Evolutionary conservation across 2,329 filamentous ascomycete genomes (phyloP), one percentile per base, ranked within the genome.

Genomic region (Ophiostoma sp.): DNA sequence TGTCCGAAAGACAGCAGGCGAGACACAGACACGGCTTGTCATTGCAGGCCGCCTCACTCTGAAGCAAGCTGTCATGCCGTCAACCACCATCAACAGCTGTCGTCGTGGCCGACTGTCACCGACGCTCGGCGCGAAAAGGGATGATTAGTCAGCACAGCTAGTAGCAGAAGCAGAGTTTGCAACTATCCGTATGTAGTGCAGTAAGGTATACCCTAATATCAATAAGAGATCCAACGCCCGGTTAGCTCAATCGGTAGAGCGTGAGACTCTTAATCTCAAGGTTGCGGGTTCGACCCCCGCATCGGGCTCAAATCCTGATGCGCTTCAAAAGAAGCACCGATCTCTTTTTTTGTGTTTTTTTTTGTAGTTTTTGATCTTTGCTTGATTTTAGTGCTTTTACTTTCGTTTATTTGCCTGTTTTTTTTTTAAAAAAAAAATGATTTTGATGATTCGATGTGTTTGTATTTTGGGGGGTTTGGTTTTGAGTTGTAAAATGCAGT

Each of bases 211-310:
- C 1, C 33, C 33, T 13, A 2, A 13, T 8, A 65, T 65, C 35
- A 39, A 65, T 8, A 66, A 35, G 60, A 71, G 67, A 67, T 69
- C 70, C 23, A 69, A 70, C 72, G 83, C 83, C 83, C 80, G 83
- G 83, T 82, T 88, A 87, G 85, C 85, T 87, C 85, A 87, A 87
- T 87, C 85, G 85, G 85, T 89, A 89, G 87, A 89, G 86, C 87
- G 86, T 89, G 84, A 88, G 87, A 89, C 87, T 89, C 87, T 86
- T 85, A 85, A 84, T 76, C 75, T 74, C 74, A 76, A 76, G 75
- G 75, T 75, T 76, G 74, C 74, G 75, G 75, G 75, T 76, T 75
- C 74, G 82, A 83, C 80, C 81, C 81, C 82, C 81, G 80, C 81
- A 79, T 81, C 76, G 78, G 79, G 80, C 80, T 81, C 78, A 80